Evolutionary conservation across 345 rosid genomes (phyloP).

Genomic region (Lagerstroemia speciosa): DNA sequence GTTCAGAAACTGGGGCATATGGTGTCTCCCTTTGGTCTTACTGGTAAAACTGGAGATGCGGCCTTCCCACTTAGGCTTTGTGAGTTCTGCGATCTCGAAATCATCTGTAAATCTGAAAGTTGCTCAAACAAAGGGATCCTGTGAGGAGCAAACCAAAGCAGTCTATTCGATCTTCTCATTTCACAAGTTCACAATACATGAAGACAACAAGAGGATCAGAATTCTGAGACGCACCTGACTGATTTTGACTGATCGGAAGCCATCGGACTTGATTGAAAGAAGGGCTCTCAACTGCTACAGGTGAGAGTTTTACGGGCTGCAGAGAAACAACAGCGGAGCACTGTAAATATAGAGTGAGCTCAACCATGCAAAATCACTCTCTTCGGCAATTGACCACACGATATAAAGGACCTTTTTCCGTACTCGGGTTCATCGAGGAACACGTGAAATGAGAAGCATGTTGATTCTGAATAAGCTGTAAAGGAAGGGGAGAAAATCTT

Average conservation of each 20-base stretch:
- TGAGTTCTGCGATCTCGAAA: slow-evolving; percentile 11
- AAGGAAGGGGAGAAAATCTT: neutral
- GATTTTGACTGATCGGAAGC: slow-evolving; percentile 20
- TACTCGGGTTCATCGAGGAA: slow-evolving; percentile 4
- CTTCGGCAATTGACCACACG: neutral
- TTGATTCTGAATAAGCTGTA: slow-evolving; percentile 3
- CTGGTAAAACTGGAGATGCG: slow-evolving; percentile 6
- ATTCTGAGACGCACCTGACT: slow-evolving; percentile 20
- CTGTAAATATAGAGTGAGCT: neutral
- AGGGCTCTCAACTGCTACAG: slow-evolving; percentile 8
- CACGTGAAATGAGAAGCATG: slow-evolving; percentile 10
- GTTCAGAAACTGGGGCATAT: slow-evolving; percentile 3
- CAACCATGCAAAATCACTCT: slow-evolving; percentile 7
- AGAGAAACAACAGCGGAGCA: neutral
- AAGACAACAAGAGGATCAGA: neutral
- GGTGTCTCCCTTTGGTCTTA: slow-evolving; percentile 13
- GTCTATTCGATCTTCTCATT: neutral
- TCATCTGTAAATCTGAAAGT: slow-evolving; percentile 33
- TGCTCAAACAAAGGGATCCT: neutral
- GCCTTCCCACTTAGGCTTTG: slow-evolving; percentile 1
- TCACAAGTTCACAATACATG: neutral
- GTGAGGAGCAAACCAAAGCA: neutral
- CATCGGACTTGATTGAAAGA: slow-evolving; percentile 12
- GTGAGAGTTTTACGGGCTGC: slow-evolving; percentile 12
- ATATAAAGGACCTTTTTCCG: neutral